Evolutionary conservation across 2,329 filamentous ascomycete species (phyloP), one percentile per base, ranked within the genome.

Genomic region (Nothopassalora personata): DNA sequence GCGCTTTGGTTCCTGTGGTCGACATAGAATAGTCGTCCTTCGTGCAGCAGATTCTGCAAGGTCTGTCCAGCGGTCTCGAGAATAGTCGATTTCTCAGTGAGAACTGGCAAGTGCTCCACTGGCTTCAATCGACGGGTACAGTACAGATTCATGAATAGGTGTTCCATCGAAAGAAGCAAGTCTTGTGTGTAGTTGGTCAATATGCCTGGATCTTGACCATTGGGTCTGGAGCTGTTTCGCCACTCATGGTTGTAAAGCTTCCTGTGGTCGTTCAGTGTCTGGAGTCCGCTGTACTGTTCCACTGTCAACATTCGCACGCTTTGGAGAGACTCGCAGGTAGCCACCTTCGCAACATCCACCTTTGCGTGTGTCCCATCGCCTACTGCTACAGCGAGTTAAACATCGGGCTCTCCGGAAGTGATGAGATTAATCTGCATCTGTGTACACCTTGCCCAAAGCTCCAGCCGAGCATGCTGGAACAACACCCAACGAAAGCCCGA

Each of bases 131-230:
- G 71, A 31, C 67, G 66, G 6, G 79, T 54, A 5, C 68, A 61
- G 54, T 75, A 79, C 0, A 78, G 77, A 54, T 75, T 76, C 36
- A 71, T 65, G 2, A 76, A 77, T 8, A 81, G 66, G 10, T 78
- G 71, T 60, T 79, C 75, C 78, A 80, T 81, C 4, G 76, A 77
- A 63, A 81, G 80, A 30, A 76, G 60, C 1, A 79, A 65, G 61
- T 81, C 79, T 54, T 77, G 71, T 0, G 77, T 80, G 58, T 76
- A 78, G 58, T 81, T 80, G 28, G 73, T 69, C 8, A 76, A 64
- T 9, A 76, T 71, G 11, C 79, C 74, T 31, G 69, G 65, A 46
- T 66, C 64, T 1, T 71, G 64, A 1, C 77, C 76, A 9, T 63
- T 65, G 0, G 77, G 75, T 5, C 75, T 66, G 0, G 75, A 67